Conservation (phyloP, 306 rosid species). For the Lagenaria siceraria region DNA sequence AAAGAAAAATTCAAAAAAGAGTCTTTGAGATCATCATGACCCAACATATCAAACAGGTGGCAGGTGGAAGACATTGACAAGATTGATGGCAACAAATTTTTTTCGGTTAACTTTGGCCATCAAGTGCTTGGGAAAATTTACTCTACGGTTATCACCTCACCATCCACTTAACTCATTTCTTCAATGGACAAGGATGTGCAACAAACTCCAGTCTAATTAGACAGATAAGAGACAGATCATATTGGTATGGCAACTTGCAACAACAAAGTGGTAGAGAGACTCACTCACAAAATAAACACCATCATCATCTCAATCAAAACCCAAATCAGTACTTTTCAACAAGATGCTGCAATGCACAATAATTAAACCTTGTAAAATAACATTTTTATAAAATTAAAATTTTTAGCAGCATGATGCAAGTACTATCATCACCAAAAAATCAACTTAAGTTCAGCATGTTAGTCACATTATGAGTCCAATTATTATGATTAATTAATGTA, state of each 20-base stretch:
- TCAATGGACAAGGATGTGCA: conserved; percentile 17
- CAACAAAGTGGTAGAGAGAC: conserved; percentile 13
- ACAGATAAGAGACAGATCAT: conserved; percentile 18
- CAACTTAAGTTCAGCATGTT: not conserved
- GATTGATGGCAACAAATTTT: conserved; percentile 32
- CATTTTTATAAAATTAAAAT: not conserved
- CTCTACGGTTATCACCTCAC: not conserved
- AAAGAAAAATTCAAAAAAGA: conserved; percentile 6
- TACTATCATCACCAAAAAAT: not conserved
- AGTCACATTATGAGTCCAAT: not conserved
- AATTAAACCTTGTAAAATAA: not conserved
- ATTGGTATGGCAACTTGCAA: conserved; percentile 21
- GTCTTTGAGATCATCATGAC: conserved; percentile 2
- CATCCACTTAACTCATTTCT: conserved; percentile 11
- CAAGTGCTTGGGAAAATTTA: not conserved
- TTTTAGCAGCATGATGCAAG: not conserved
- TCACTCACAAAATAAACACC: not conserved
- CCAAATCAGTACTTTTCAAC: conserved; percentile 1
- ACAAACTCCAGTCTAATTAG: conserved; percentile 15
- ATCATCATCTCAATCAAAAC: not conserved
- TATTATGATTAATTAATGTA: conserved; percentile 1
- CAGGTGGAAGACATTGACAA: conserved; percentile 27
- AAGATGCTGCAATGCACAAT: not conserved
- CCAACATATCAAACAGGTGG: conserved; percentile 5
- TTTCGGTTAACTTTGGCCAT: conserved; percentile 13